Base-by-base conservation (phyloP, 257 asterid species). In the Oldenlandia corymbosa region DNA sequence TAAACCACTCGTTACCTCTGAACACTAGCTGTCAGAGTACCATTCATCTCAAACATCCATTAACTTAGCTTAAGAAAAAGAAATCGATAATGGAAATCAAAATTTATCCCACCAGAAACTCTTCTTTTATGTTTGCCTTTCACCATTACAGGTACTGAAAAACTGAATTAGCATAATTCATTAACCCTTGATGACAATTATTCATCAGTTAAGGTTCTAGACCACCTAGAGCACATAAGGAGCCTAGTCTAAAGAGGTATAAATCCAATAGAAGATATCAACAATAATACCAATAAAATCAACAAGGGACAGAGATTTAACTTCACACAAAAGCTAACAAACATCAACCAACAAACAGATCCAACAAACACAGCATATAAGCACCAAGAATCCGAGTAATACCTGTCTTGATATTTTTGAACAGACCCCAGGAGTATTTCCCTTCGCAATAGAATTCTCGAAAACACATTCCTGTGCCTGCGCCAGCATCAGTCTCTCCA, bases 381-480 rank as follows among this genome's bases (percentile, higher is more conserved):
- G 48, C 26, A 34, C 50, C 18, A n/a, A 74, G 68, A 71, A 17
- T 60, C 51, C 60, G 30, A 34, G 24, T 52, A 69, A 67, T 57
- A 88, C 98, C 98, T 91, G 98, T 81, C 96, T 79, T 26, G 98
- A 88, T 58, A 91, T 88, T 80, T 91, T 91, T 18, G 95, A 85
- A 77, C 89, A 88, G 67, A 88, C 98, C 74, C 91, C 97, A 67
- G 87, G 89, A 61, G 93, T 88, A 84, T 90, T 92, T 26, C 97
- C 97, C 79, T 92, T 92, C 46, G 95, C 95, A 68, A 88, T 87
- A 52, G 97, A 85, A 67, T 85, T 92, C 87, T 92, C 98, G 23
- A 87, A 92, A 49, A 89, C 98, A 23, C 97, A 89, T 75, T 92
- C 98, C 76, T 92, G 98, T 11, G 98, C 98, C 78, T 92, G 97